Conservation (phyloP, 2,329 filamentous ascomycete species). For the Scleromitrula shiraiana region DNA sequence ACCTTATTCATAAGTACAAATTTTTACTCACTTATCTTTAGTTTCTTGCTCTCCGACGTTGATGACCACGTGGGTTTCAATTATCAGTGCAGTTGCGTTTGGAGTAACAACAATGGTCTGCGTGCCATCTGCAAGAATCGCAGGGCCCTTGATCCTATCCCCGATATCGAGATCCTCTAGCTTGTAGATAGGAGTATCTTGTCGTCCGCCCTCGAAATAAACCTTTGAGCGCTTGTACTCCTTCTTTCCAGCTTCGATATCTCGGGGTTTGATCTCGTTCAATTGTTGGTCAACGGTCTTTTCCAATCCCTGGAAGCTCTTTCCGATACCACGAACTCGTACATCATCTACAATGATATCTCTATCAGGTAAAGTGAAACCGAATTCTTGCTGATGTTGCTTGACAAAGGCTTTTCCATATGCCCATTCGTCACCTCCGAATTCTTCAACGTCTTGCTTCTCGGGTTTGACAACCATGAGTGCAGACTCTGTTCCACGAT, state of each 20-base stretch:
- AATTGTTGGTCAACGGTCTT: conserved; percentile 82
- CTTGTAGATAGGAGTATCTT: conserved; percentile 75
- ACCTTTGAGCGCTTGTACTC: conserved; percentile 60
- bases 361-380: conserved; percentile 76
- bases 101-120: conserved; percentile 52
- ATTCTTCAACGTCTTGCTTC: conserved; percentile 51
- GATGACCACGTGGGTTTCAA: conserved; percentile 83
- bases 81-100: conserved; percentile 63
- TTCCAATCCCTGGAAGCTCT: conserved; percentile 71
- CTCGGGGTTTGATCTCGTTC: conserved; percentile 54
- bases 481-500: conserved; percentile 82
- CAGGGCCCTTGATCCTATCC: conserved; percentile 8
- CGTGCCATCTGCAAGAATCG: conserved; percentile 11
- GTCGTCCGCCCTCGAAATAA: conserved; percentile 76
- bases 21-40: conserved; percentile 34
- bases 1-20: no score
- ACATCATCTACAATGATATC: conserved; percentile 90
- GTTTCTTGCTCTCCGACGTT: conserved; percentile 57
- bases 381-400: conserved; percentile 88
- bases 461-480: conserved; percentile 79
- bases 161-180: conserved; percentile 56
- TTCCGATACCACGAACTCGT: conserved; percentile 79
- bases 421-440: conserved; percentile 63
- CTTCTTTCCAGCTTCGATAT: conserved; percentile 39
- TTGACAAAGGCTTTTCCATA: conserved; percentile 79